Evolutionary conservation across 257 asterid species (phyloP).

Genomic region (Salvia rosmarinus): DNA sequence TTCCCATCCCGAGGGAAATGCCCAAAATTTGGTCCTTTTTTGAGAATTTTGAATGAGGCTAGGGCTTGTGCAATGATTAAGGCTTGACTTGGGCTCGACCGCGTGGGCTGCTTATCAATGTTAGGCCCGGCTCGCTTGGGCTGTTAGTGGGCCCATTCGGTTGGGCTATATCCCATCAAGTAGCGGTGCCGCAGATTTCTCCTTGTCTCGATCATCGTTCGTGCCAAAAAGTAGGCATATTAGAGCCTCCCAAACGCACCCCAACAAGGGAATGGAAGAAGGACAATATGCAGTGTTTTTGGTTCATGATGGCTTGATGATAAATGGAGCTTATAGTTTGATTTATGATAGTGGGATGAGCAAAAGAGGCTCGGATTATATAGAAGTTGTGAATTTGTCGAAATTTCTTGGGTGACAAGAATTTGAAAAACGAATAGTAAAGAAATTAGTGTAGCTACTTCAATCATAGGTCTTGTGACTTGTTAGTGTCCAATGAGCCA

Average conservation of each 20-base stretch:
- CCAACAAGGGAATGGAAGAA: slow-evolving; percentile 35
- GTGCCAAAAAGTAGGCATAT: background rate
- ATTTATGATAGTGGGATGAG: background rate
- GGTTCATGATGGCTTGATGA: background rate
- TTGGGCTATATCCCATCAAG: too few relatives aligned
- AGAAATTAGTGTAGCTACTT: background rate
- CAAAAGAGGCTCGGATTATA: background rate
- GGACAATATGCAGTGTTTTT: background rate
- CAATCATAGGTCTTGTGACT: background rate
- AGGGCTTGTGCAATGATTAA: too few relatives aligned
- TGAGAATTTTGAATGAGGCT: too few relatives aligned
- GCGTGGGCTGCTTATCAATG: too few relatives aligned
- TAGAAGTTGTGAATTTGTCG: background rate
- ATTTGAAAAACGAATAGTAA: background rate
- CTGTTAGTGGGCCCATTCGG: too few relatives aligned
- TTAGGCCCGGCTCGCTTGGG: too few relatives aligned
- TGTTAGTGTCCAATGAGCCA: background rate
- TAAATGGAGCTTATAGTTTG: background rate
- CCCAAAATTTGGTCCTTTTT: too few relatives aligned
- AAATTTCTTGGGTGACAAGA: slow-evolving; percentile 20
- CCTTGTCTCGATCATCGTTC: background rate
- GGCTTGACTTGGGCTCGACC: too few relatives aligned
- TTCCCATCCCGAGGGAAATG: too few relatives aligned
- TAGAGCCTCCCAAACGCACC: slow-evolving; percentile 37
- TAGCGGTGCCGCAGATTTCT: background rate